Evolutionary conservation across 148 eudicot species (phyloP), one percentile per base, ranked within the genome.

Genomic region (Vaccinium corymbosum): DNA sequence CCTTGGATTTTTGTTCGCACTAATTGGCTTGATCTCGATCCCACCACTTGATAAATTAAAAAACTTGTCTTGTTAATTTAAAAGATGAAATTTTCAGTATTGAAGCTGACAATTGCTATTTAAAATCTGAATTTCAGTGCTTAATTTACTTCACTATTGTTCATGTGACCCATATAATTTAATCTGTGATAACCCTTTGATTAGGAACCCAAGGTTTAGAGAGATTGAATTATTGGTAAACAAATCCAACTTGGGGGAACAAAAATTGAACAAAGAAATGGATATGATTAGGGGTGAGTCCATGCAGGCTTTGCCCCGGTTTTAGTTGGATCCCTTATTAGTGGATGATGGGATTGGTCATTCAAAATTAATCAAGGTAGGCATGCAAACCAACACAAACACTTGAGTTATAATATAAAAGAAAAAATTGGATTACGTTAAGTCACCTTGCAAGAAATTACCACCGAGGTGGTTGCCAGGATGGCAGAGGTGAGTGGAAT

Each of bases 221-320:
- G 9, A 61, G 83, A 20, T 80, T 80, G 52, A 85, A 48, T 79
- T 35, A 80, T 59, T 42, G 56, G 14, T 83, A 80, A 81, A 48
- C 72, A 80, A 74, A 70, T 53, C 84, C 64, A 75, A 87, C 71
- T 83, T 46, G 80, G 78, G 78, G 62, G 84, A 79, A 83, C 85
- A 85, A 82, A 85, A 59, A 83, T 42, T 78, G 17, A 56, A 72
- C 53, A 79, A 66, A 35, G 71, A 83, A 42, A 84, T 52, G 15
- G 56, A 76, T 61, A 25, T 42, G 29, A 0, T 68, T 10, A 22
- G 71, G 29, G 29, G 32, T 22, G 6, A 64, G 1, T 10, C 68
- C 68, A n/a, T 8, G n/a, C 25, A 42, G 46, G 46, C 46, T 42
- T 42, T 42, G 13, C 6, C 4, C 1, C 1, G 1, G 3, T 4